Base-by-base conservation (phyloP, 805 yeast species). In the Candida nanaspora region DNA sequence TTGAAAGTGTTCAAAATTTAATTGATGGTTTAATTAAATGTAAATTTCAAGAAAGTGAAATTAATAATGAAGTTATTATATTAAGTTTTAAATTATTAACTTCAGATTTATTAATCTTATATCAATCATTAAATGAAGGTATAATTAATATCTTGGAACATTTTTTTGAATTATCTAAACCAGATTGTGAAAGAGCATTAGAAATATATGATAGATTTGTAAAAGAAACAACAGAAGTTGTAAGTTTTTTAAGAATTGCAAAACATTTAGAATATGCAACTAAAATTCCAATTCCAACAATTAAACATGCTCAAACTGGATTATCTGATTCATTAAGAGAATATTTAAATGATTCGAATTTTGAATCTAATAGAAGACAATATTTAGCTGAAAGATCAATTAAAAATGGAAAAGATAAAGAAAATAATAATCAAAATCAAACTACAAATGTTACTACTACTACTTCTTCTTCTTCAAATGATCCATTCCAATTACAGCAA, bases 221-320 rank as follows among this genome's bases (percentile, higher is more conserved):
- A 31, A 82, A 78, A 44, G 78, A 87, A 56, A 93, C 98, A 3
- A 80, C 80, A 40, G 82, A 80, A 55, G 98, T 91, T 9, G 93
- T 93, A 23, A 82, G 80, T 50, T 93, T 84, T 61, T 70, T 93
- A 53, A 78, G 94, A 52, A 79, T 83, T 14, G 98, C 98, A 4
- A 91, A 93, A 56, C 87, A 83, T 58, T 69, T 86, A 48, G 96
- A 86, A 61, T 77, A 80, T 55, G 77, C 88, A 11, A 88, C 97
- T 3, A 88, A 88, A 53, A 68, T 91, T 48, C 89, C 82, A 53
- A 95, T 93, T 27, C 98, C 98, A 29, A 89, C 95, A 13, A 89
- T 93, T 46, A 86, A 86, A 57, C 98, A 93, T 63, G 98, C 98
- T 2, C 97, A 97, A 19, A 89, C 97, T 2, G 93, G 95, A 21